Conservation (phyloP, 2,329 filamentous ascomycete species). For the Drechslerella coelobrocha region DNA sequence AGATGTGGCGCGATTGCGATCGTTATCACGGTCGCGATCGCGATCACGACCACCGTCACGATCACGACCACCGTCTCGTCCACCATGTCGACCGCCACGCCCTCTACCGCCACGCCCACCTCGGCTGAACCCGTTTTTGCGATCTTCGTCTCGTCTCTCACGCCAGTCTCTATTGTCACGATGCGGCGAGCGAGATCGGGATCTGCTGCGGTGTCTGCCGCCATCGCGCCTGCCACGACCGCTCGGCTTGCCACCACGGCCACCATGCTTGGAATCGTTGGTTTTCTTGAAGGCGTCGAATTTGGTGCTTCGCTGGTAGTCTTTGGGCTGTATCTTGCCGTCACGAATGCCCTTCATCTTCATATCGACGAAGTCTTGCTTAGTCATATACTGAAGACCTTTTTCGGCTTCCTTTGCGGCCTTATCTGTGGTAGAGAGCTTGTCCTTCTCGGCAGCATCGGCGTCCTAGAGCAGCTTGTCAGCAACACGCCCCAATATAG, state of each 20-base stretch:
- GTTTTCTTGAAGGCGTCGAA: constrained; percentile 61
- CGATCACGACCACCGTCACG: constrained; percentile 19
- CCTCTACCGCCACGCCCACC: constrained; percentile 52
- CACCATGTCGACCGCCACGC: constrained; percentile 54
- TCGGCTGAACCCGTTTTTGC: constrained; percentile 60
- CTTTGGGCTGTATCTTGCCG: constrained; percentile 71
- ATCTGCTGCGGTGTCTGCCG: constrained; percentile 57
- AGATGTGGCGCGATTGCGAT: constrained; percentile 52
- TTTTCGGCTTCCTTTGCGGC: constrained; percentile 28
- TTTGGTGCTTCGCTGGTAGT: constrained; percentile 41
- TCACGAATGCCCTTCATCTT: constrained; percentile 75
- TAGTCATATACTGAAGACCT: constrained; percentile 68
- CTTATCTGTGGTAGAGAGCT: constrained; percentile 36
- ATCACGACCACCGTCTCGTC: constrained; percentile 53
- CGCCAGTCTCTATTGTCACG: constrained; percentile 58
- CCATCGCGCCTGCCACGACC: constrained; percentile 50
- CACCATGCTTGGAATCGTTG: constrained; percentile 29
- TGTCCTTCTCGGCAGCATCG: constrained; percentile 20
- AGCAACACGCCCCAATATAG: not conserved
- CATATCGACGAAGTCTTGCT: constrained; percentile 83
- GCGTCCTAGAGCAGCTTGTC: not conserved
- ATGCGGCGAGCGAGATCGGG: no score
- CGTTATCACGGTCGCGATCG: constrained; percentile 58
- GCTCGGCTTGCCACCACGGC: not conserved
- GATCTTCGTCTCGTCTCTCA: constrained; percentile 58